Percentiles rank a stretch among this genome's conserved stretches.
Evolutionary conservation across 371 early-diverging fungal genomes (phyloP).

Genomic region (Mucor racemosus): DNA sequence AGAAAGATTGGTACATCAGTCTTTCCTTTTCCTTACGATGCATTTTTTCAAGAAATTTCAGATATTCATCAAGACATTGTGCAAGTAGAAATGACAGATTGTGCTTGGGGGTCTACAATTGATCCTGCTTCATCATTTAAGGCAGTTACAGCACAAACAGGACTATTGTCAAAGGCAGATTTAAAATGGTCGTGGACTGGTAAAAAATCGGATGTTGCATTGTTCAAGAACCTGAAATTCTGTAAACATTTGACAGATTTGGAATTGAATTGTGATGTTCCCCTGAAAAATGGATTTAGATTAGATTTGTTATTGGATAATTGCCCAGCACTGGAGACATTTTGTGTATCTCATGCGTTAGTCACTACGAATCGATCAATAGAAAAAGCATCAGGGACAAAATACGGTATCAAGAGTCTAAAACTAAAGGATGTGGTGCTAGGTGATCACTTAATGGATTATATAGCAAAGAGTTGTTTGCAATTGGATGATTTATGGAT

Average conservation of each 20-base stretch:
- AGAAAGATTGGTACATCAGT: constrained; percentile 27
- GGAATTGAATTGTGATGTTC: constrained; percentile 28
- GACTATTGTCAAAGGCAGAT: constrained; percentile 21
- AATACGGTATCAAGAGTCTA: constrained; percentile 8
- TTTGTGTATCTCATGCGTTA: constrained; percentile 17
- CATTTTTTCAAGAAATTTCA: constrained; percentile 30
- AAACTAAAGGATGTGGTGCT: constrained; percentile 17
- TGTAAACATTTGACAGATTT: constrained; percentile 27
- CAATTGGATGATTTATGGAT: constrained; percentile 17
- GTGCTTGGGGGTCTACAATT: constrained; percentile 33
- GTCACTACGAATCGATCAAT: constrained; percentile 17
- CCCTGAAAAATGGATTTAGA: constrained; percentile 27
- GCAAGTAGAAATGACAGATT: constrained; percentile 27
- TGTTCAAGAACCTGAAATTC: constrained; percentile 22
- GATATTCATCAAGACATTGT: constrained; percentile 18
- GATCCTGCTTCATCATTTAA: constrained; percentile 30
- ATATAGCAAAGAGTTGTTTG: constrained; percentile 21
- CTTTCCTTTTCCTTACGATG: constrained; percentile 36
- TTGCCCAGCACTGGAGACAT: constrained; percentile 15
- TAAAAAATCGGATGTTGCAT: constrained; percentile 26
- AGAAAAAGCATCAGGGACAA: constrained; percentile 8
- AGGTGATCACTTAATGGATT: constrained; percentile 33
- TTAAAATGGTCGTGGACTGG: constrained; percentile 34
- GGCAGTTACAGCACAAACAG: constrained; percentile 21
- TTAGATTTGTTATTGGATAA: constrained; percentile 28